phyloP scores from a whole-genome alignment of 176 grass and related monocot species.

The Panicum miliaceum region DNA sequence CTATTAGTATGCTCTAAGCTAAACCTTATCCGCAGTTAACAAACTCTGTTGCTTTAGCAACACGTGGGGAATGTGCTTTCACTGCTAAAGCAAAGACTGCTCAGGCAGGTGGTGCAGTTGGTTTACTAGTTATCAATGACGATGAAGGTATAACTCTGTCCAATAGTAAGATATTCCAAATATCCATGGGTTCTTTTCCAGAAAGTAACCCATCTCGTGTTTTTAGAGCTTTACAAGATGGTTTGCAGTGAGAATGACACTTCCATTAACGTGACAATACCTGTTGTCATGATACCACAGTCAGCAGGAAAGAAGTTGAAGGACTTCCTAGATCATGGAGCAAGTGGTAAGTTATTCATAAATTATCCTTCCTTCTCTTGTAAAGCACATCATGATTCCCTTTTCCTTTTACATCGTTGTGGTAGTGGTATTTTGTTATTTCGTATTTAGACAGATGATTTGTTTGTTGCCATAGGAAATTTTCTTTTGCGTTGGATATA shows the following conservation, averaged over 20 bases:
- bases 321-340: slow-evolving; percentile 56
- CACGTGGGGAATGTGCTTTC: slow-evolving; percentile 89
- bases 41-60: slow-evolving; percentile 74
- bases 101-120: slow-evolving; percentile 70
- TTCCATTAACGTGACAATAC: slow-evolving; percentile 85
- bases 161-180: slow-evolving; percentile 22
- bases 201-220: slow-evolving; percentile 30
- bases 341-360: slow-evolving; percentile 50
- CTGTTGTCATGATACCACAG: slow-evolving; percentile 88
- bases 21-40: slow-evolving; percentile 54
- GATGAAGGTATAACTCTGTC: slow-evolving; percentile 72
- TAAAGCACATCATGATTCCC: not conserved
- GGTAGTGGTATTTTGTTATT: not conserved
- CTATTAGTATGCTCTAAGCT: slow-evolving; percentile 22
- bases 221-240: slow-evolving; percentile 97
- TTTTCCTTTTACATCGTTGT: not conserved
- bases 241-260: slow-evolving; percentile 91
- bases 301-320: slow-evolving; percentile 80
- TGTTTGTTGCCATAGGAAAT: slow-evolving; percentile 9
- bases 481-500: slow-evolving; percentile 1
- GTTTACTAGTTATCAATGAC: slow-evolving; percentile 91
- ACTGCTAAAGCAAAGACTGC: slow-evolving; percentile 86
- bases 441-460: not conserved
- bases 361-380: slow-evolving; percentile 27
- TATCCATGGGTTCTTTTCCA: slow-evolving; percentile 14